Evolutionary conservation across 306 rosid genomes (phyloP), one percentile per base, ranked within the genome.

Genomic region (Cyamopsis tetragonoloba): DNA sequence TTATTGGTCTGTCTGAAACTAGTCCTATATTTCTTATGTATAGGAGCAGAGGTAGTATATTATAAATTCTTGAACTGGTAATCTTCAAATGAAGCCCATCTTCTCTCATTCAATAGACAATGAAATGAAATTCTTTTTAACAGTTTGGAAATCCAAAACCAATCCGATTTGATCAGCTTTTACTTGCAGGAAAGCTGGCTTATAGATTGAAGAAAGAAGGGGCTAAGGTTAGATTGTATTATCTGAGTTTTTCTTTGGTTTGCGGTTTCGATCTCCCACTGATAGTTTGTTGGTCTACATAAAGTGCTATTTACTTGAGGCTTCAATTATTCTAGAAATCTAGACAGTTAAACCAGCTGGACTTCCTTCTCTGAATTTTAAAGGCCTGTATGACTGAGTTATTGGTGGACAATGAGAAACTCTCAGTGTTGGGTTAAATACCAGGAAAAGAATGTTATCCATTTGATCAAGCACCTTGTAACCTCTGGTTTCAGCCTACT

Each of bases 121-220:
- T 65, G 37, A 2, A 42, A 31, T 65, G 37, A 2, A 35, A 47
- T 42, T 23, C 38, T 42, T 47, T 19, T 48, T 31, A 31, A 42
- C 49, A 26, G 41, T 66, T 35, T 55, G 20, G 13, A 62, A 58
- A 37, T 57, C 74, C 74, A 76, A 50, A 63, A 79, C 32, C 39
- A 51, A 54, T 32, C 56, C 41, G 4, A 72, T 75, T 50, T 73
- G 72, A 81, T 81, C 46, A 66, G 54, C 59, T 78, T 66, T 71
- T 32, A 38, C 59, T 57, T 81, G 84, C 88, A 93, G 99, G 97
- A 79, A 93, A 93, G 80, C 85, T 90, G 86, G 99, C 99, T 55
- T 75, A 86, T 71, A 88, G 92, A 77, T 76, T 93, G 80, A 93
- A 90, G 85, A 89, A 82, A 20, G 99, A 81, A 73, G 99, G 99